Evolutionary conservation across 371 early-diverging fungal species (phyloP).

Genomic region (Catenaria anguillulae): DNA sequence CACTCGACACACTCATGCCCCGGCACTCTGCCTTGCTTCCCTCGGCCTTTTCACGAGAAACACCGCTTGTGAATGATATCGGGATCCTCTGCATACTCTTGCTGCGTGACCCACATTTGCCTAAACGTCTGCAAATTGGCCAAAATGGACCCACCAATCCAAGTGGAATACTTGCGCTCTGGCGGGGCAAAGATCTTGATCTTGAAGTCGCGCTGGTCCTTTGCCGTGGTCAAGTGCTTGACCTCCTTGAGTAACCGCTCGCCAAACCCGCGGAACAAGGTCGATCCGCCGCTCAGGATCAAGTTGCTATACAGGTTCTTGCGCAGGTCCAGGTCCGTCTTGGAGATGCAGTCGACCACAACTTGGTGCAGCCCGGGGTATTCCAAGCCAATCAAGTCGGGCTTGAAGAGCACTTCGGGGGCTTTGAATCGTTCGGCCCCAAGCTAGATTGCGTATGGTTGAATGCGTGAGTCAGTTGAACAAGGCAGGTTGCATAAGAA

Average conservation of each 20-base stretch:
- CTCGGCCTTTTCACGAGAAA: slow-evolving; percentile 24
- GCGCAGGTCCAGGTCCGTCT: slow-evolving; percentile 81
- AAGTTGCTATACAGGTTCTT: slow-evolving; percentile 71
- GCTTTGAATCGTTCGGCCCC: slow-evolving; percentile 67
- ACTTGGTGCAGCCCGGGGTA: slow-evolving; percentile 78
- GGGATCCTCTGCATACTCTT: slow-evolving; percentile 72
- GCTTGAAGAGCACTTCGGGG: slow-evolving; percentile 69
- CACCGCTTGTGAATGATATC: slow-evolving; percentile 64
- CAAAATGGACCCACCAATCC: slow-evolving; percentile 94
- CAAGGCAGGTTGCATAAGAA: no score
- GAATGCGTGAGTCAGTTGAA: no score
- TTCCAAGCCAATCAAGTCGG: slow-evolving; percentile 76
- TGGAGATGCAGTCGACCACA: slow-evolving; percentile 71
- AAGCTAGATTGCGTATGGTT: slow-evolving; percentile 30
- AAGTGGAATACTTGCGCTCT: slow-evolving; percentile 91
- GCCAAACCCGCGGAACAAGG: slow-evolving; percentile 63
- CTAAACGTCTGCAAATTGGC: slow-evolving; percentile 45
- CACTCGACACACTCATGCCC: no score
- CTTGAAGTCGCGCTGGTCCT: slow-evolving; percentile 53
- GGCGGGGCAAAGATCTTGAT: slow-evolving; percentile 92
- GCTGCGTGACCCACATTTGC: slow-evolving; percentile 63
- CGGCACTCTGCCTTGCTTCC: no score
- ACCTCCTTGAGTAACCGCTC: slow-evolving; percentile 81
- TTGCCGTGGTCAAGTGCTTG: slow-evolving; percentile 49
- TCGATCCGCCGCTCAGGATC: slow-evolving; percentile 86